phyloP scores from a whole-genome alignment of 768 basidiomycete species.

The Grammothele lineata region DNA sequence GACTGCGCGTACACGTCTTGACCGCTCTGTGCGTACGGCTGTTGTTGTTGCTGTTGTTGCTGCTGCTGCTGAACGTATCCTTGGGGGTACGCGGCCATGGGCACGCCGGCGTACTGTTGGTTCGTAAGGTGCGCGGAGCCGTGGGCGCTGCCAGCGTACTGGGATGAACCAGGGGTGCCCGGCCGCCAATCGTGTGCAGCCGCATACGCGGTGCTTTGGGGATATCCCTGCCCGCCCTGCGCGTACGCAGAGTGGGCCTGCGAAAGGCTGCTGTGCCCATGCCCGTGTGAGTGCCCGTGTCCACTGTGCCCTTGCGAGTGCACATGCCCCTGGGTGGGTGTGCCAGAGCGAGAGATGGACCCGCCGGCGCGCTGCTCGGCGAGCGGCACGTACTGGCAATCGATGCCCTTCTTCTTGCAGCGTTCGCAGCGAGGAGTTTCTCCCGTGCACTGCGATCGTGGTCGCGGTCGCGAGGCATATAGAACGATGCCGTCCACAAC shows the following conservation, averaged over 20 bases:
- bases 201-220: conserved; percentile 3
- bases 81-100: conserved; percentile 8
- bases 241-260: too few relatives aligned
- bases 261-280: conserved; percentile 1
- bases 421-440: conserved; percentile 32
- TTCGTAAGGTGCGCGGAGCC: neutral
- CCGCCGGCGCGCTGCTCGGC: conserved; percentile 26
- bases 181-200: conserved; percentile 10
- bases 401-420: conserved; percentile 34
- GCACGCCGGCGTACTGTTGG: neutral
- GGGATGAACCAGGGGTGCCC: neutral
- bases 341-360: conserved; percentile 8
- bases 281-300: neutral
- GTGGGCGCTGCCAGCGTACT: too few relatives aligned
- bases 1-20: too few relatives aligned
- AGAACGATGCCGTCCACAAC: too few relatives aligned
- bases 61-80: conserved; percentile 3
- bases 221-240: conserved; percentile 1
- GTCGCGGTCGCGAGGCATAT: too few relatives aligned
- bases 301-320: neutral
- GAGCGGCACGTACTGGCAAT: conserved; percentile 42
- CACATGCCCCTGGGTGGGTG: neutral
- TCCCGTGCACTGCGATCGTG: conserved; percentile 21
- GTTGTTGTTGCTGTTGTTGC: too few relatives aligned
- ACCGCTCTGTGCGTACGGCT: too few relatives aligned